Evolutionary conservation across 345 rosid species (phyloP).

Genomic region (Trapa bicornis): DNA sequence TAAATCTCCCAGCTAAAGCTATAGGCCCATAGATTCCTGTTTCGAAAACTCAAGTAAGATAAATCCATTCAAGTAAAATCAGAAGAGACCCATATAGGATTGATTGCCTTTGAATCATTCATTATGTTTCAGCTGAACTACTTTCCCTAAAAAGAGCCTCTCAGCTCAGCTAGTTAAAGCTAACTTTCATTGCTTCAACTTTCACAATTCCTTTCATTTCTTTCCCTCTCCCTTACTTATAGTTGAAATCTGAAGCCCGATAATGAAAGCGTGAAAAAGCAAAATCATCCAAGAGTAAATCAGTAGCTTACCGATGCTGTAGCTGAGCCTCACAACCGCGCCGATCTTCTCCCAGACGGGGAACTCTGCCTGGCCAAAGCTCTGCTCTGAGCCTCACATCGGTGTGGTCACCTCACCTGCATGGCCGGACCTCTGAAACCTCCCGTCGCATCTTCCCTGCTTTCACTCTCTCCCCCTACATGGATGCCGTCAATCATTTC

Average conservation of each 20-base stretch:
- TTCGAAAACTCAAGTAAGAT: background rate
- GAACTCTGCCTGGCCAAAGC: constrained; percentile 53
- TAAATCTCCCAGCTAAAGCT: constrained; percentile 74
- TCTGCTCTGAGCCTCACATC: constrained; percentile 26
- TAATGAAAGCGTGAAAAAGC: background rate
- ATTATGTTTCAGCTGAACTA: background rate
- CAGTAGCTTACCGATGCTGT: constrained; percentile 63
- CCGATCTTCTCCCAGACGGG: constrained; percentile 92
- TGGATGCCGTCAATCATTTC: constrained; percentile 28
- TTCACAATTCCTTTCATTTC: background rate
- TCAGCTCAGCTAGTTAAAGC: background rate
- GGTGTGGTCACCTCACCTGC: constrained; percentile 45
- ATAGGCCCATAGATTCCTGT: constrained; percentile 89
- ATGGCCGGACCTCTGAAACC: constrained; percentile 39
- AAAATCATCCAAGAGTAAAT: background rate
- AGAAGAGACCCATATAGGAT: background rate
- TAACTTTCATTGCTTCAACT: background rate
- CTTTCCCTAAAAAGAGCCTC: background rate
- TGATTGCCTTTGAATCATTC: background rate
- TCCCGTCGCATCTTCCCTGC: constrained; percentile 15
- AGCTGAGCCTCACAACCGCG: constrained; percentile 72
- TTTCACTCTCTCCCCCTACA: constrained; percentile 22
- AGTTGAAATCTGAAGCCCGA: background rate
- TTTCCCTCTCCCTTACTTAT: background rate
- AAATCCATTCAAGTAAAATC: background rate